These are phyloP conservation scores for Scheffersomyces coipomensis DNA, from an alignment of 805 yeast genomes.

Conservation along the genomic window DNA sequence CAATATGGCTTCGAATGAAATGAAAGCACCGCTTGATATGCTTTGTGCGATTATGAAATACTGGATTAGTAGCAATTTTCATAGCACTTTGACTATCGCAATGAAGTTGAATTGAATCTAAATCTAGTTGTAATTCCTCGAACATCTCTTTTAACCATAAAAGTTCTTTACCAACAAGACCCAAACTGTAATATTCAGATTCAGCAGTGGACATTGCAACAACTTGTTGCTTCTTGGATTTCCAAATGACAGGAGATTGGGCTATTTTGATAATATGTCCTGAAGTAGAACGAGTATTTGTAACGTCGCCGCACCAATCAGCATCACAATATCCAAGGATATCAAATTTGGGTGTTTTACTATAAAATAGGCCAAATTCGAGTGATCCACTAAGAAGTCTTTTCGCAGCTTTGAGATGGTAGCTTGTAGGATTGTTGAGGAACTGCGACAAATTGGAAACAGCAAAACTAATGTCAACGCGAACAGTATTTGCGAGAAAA, in stretches of 20 bases:
- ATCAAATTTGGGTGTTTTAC: no score
- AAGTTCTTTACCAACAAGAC: background rate
- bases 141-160: background rate
- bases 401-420: no score
- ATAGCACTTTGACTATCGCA: background rate
- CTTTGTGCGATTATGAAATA: background rate
- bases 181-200: background rate
- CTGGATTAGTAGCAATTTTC: background rate
- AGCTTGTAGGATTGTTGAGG: no score
- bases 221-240: background rate
- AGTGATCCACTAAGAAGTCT: no score
- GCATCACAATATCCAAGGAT: constrained; percentile 1
- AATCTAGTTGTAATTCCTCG: background rate
- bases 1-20: background rate
- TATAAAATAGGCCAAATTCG: no score
- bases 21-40: background rate
- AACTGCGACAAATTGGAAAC: no score
- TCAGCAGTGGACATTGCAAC: background rate
- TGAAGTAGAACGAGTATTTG: background rate
- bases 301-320: background rate
- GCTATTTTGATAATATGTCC: background rate
- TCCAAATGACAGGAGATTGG: background rate
- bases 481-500: no score
- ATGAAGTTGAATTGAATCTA: background rate
- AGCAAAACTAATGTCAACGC: no score